Evolutionary conservation across 176 grass and related monocot species (phyloP).

Genomic region (Triticum urartu): DNA sequence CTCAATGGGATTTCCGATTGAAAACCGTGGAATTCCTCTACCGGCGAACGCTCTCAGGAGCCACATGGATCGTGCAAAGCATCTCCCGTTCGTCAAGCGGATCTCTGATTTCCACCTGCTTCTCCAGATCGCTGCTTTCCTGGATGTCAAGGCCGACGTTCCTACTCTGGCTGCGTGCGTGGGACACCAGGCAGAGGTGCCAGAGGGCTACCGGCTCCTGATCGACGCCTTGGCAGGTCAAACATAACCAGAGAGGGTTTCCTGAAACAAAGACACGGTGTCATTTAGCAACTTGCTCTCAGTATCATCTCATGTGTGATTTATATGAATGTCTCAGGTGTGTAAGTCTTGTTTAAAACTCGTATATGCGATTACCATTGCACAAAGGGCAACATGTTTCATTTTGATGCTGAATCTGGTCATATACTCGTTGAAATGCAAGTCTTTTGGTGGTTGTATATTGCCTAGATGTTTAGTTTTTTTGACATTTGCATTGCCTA

Average conservation of each 20-base stretch:
- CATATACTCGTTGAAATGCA: too few relatives aligned
- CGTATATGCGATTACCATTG: too few relatives aligned
- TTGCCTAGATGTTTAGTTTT: too few relatives aligned
- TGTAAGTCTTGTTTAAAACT: too few relatives aligned
- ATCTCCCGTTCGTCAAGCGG: slow-evolving; percentile 71
- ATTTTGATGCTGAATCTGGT: too few relatives aligned
- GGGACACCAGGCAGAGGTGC: slow-evolving; percentile 49
- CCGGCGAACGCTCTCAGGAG: slow-evolving; percentile 45
- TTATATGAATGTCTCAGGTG: not conserved
- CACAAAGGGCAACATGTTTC: too few relatives aligned
- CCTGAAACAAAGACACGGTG: not conserved
- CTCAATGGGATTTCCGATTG: slow-evolving; percentile 61
- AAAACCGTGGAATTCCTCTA: slow-evolving; percentile 58
- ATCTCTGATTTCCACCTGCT: slow-evolving; percentile 94
- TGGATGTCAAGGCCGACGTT: slow-evolving; percentile 69
- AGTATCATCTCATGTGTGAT: slow-evolving; percentile 19
- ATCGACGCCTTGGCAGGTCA: slow-evolving; percentile 80
- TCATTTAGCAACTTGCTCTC: slow-evolving; percentile 16
- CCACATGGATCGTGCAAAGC: slow-evolving; percentile 67
- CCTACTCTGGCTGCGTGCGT: slow-evolving; percentile 66
- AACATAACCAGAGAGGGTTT: slow-evolving; percentile 19
- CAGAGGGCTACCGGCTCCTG: slow-evolving; percentile 84
- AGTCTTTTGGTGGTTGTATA: too few relatives aligned
- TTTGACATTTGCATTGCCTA: too few relatives aligned
- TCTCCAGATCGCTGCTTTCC: slow-evolving; percentile 52